Base-by-base conservation (phyloP, 768 basidiomycete genomes). In the Harrya chromipes region DNA sequence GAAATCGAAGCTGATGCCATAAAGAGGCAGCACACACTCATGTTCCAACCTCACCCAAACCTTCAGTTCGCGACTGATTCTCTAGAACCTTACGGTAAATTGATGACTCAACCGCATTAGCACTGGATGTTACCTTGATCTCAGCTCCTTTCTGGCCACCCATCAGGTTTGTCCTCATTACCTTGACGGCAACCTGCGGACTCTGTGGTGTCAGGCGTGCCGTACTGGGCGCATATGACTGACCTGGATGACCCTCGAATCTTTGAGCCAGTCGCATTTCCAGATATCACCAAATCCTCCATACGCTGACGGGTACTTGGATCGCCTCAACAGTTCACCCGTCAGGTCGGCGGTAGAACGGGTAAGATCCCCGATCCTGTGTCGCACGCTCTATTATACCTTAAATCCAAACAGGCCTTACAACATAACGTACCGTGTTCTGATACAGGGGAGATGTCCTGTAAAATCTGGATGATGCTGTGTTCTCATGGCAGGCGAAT, bases 31-130 rank as follows among this genome's bases (percentile, higher is more conserved):
- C 9, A 70, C 50, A 41, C 61, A 56, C 3, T 58, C 51, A 27
- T 70, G 70, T 12, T 58, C 47, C 33, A 71, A 46, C 34, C 43
- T 50, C 35, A 51, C 50, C 69, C 69, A 70, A 24, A 60, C 47
- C 24, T 43, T 61, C 4, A 61, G 35, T 38, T 60, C 59, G 0
- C 52, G 59, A 43, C 37, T 27, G 10, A 58, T 55, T 41, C 41
- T 47, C 59, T 60, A 14, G 6, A 4, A 38, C 10, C 6, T 2
- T n/a, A 20, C 13, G 3, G 40, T 41, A 3, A 39, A 34, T 40
- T 16, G 10, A 36, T 2, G 9, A 17, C 19, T 11, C 2, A 3
- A 37, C 26, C 3, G 6, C 4, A 16, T 38, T 3, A 21, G 2
- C 19, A 33, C 4, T 14, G 4, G 12, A 34, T 3, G 10, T 0